Base-by-base conservation (phyloP, 441 rosid genomes). In the Macaranga tanarius region DNA sequence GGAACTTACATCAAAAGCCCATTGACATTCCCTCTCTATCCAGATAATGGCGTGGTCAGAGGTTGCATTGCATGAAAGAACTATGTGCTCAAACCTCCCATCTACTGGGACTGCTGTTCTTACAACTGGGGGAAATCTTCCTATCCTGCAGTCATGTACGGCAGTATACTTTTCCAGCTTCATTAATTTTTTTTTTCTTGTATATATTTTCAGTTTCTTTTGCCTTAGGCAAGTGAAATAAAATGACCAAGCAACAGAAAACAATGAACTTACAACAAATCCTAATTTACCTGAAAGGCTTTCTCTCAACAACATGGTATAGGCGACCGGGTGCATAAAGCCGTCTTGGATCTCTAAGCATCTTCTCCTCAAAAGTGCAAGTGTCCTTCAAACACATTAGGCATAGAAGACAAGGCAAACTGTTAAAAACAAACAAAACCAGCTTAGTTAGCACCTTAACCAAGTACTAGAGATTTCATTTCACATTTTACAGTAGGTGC, bases 51-150 rank as follows among this genome's bases (percentile, higher is more conserved):
- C 90, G 76, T 93, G 96, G 79, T 93, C 98, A n/a, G 93, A 79
- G 38, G 89, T 90, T 34, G 92, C 92, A 77, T 93, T 93, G 79
- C 94, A 89, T 38, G 98, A 91, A 69, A 93, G 91, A 77, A 90
- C 96, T 65, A 90, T 77, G 76, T 89, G 94, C 84, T 93, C 97
- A 71, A 93, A 93, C 76, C 97, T 87, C 73, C 97, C 98, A 81
- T 93, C 97, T 64, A 93, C 97, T 15, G 98, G 96, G 22, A 91
- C 98, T 64, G 98, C 98, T 31, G 95, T 91, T 81, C 90, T 90
- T 73, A 93, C 97, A 73, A 91, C 88, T 0, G 98, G 95, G 11
- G 97, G 97, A 86, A 77, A 87, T 72, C 98, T 85, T 81, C 93
- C 92, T 26, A 87, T 67, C 87, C 98, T 93, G 81, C 79, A 79